These are phyloP conservation scores for Streptanthus diversifolius DNA, from an alignment of 345 rosid species.

Conservation along the genomic window DNA sequence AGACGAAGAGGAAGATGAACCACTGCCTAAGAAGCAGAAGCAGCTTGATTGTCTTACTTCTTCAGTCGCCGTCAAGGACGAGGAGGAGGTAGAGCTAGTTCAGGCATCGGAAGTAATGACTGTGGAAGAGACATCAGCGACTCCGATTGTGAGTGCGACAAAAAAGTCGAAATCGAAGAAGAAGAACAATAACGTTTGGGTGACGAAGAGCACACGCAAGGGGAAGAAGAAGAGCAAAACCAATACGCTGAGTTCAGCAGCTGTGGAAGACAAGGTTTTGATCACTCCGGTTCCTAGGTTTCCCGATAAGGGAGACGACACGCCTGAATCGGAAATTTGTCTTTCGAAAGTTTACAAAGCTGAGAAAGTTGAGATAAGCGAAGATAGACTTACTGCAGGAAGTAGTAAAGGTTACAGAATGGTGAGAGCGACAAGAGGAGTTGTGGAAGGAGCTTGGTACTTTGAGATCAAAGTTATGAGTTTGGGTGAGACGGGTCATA, in stretches of 20 bases:
- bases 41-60: slow-evolving; percentile 42
- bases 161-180: slow-evolving; percentile 79
- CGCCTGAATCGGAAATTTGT: slow-evolving; percentile 63
- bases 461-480: slow-evolving; percentile 74
- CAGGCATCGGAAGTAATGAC: slow-evolving; percentile 21
- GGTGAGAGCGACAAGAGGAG: slow-evolving; percentile 97
- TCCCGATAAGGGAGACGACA: slow-evolving; percentile 73
- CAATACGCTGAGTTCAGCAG: slow-evolving; percentile 46
- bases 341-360: slow-evolving; percentile 91
- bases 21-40: slow-evolving; percentile 62
- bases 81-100: slow-evolving; percentile 9
- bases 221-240: slow-evolving; percentile 88
- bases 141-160: background rate
- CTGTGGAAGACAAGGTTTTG: slow-evolving; percentile 64
- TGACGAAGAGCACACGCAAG: slow-evolving; percentile 75
- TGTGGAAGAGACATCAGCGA: background rate
- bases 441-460: slow-evolving; percentile 95
- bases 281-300: slow-evolving; percentile 78
- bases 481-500: slow-evolving; percentile 90
- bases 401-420: slow-evolving; percentile 91
- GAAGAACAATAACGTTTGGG: slow-evolving; percentile 80
- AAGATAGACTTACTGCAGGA: slow-evolving; percentile 80
- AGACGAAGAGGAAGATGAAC: slow-evolving; percentile 58
- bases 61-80: slow-evolving; percentile 15
- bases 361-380: slow-evolving; percentile 87